These are phyloP conservation scores for Didymella glomerata DNA, from an alignment of 2,329 filamentous ascomycete genomes.

Conservation along the genomic window DNA sequence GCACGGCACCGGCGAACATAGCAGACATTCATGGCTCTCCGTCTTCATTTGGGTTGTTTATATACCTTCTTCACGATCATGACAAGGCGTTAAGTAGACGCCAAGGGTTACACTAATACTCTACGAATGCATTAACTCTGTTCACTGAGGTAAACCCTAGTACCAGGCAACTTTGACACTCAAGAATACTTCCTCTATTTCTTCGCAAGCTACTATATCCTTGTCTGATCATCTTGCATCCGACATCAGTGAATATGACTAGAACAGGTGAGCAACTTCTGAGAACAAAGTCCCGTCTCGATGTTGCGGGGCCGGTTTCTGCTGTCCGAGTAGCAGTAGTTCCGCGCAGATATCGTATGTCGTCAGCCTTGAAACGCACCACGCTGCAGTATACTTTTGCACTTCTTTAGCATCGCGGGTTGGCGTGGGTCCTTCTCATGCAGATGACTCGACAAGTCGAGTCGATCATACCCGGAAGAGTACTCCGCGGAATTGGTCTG, in stretches of 20 bases:
- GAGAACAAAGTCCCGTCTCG: too few species aligned
- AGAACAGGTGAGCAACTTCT: neutral
- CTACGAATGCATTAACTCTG: neutral
- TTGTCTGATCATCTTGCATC: neutral
- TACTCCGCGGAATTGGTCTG: neutral
- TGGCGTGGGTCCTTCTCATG: neutral
- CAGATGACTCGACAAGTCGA: slow-evolving; percentile 3
- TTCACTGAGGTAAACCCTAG: neutral
- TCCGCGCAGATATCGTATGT: too few species aligned
- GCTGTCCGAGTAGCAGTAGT: too few species aligned
- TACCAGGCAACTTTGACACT: neutral
- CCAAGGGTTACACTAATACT: neutral
- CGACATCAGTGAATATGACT: neutral
- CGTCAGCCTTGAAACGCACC: too few species aligned
- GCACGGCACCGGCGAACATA: too few species aligned
- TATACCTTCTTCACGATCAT: neutral
- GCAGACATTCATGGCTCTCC: too few species aligned
- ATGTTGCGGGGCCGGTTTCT: too few species aligned
- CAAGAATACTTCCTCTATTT: neutral
- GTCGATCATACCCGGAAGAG: neutral
- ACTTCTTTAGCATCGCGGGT: neutral
- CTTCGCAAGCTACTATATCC: too few species aligned
- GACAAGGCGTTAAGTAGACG: neutral
- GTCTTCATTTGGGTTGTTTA: too few species aligned
- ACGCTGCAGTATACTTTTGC: too few species aligned